phyloP scores from a whole-genome alignment of 192 early-diverging fungal species.

The Paraglomus brasilianum region DNA sequence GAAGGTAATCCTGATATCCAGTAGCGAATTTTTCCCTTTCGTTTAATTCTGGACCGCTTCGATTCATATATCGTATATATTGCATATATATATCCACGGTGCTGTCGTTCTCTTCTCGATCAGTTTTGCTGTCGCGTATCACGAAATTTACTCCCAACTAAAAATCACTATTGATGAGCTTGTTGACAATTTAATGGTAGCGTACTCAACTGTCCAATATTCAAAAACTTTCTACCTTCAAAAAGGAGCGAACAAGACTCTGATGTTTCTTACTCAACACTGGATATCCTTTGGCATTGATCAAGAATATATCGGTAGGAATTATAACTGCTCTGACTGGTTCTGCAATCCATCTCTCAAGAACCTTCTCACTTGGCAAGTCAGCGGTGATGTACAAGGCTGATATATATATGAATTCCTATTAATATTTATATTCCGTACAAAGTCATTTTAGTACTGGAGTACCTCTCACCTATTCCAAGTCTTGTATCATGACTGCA shows the following conservation, averaged over 20 bases:
- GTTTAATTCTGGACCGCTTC: slow-evolving; percentile 56
- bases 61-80: slow-evolving; percentile 77
- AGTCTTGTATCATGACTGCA: slow-evolving; percentile 69
- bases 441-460: too few relatives aligned
- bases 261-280: slow-evolving; percentile 84
- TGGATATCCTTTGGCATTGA: slow-evolving; percentile 82
- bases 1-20: slow-evolving; percentile 89
- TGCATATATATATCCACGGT: slow-evolving; percentile 62
- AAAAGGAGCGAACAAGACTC: slow-evolving; percentile 55
- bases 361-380: slow-evolving; percentile 45
- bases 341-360: slow-evolving; percentile 81
- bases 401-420: slow-evolving; percentile 30
- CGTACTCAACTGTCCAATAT: slow-evolving; percentile 1
- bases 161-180: slow-evolving; percentile 32
- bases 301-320: slow-evolving; percentile 68
- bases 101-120: slow-evolving; percentile 31
- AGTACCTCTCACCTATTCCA: slow-evolving; percentile 42
- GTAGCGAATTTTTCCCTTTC: slow-evolving; percentile 72
- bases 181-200: too few relatives aligned
- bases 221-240: slow-evolving; percentile 29
- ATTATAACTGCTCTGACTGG: slow-evolving; percentile 79
- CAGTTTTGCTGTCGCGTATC: slow-evolving; percentile 35
- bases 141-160: slow-evolving; percentile 34
- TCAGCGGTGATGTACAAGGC: slow-evolving; percentile 59
- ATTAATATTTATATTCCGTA: too few relatives aligned